A percentile compares a stretch with the other conserved stretches of the same genome.
Conservation (phyloP, 306 rosid genomes). For the Cicer judaicum region DNA sequence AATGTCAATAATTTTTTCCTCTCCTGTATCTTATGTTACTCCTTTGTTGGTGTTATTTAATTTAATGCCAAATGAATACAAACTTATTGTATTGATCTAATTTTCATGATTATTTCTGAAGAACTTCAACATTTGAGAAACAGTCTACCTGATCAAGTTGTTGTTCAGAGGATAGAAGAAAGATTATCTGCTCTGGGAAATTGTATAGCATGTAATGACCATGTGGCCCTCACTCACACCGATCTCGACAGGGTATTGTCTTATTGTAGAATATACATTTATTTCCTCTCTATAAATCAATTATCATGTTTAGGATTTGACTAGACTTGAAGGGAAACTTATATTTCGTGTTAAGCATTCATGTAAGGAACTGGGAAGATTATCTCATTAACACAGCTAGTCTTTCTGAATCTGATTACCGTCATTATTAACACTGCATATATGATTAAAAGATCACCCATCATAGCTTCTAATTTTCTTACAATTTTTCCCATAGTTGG, state of each 20-base stretch:
- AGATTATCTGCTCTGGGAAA: slow-evolving; percentile 91
- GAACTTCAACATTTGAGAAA: slow-evolving; percentile 96
- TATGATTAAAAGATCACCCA: not conserved
- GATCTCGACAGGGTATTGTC: slow-evolving; percentile 86
- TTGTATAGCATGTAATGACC: slow-evolving; percentile 92
- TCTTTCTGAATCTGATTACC: slow-evolving; percentile 9
- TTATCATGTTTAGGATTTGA: slow-evolving; percentile 10
- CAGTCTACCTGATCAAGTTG: slow-evolving; percentile 91
- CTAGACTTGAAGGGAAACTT: slow-evolving; percentile 7
- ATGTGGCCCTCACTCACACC: slow-evolving; percentile 92
- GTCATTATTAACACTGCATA: not conserved
- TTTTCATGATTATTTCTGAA: slow-evolving; percentile 42
- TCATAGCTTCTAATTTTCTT: not conserved
- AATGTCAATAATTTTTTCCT: not conserved
- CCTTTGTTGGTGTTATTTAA: not conserved
- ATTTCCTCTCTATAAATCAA: not conserved
- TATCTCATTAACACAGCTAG: not conserved
- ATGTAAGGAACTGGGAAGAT: slow-evolving; percentile 4
- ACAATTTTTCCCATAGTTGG: not conserved
- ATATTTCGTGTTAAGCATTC: slow-evolving; percentile 5
- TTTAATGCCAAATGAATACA: slow-evolving; percentile 5
- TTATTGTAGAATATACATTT: not conserved
- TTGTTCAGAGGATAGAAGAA: slow-evolving; percentile 92
- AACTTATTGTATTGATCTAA: slow-evolving; percentile 28
- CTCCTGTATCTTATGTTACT: not conserved